Evolutionary conservation across 441 rosid species (phyloP).

Genomic region (Iberis amara): DNA sequence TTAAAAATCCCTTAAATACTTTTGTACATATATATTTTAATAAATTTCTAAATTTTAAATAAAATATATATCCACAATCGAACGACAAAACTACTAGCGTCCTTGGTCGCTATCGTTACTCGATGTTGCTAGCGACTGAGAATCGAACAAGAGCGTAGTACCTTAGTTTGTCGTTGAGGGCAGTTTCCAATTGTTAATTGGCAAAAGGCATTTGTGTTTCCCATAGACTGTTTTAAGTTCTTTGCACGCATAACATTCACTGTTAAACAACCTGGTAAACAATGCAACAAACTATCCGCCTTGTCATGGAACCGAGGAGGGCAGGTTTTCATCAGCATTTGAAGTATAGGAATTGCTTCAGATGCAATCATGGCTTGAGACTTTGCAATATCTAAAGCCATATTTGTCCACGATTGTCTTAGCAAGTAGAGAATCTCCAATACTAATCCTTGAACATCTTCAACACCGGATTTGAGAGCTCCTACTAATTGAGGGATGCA

Average conservation of each 20-base stretch:
- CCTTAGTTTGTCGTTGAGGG: constrained; percentile 88
- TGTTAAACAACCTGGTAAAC: constrained; percentile 93
- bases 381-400: constrained; percentile 87
- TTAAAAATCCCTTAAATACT: too few relatives aligned
- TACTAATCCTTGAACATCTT: constrained; percentile 92
- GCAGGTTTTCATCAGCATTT: constrained; percentile 90
- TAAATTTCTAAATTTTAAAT: too few relatives aligned
- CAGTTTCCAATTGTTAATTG: constrained; percentile 87
- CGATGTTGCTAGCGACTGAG: too few relatives aligned
- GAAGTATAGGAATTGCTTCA: constrained; percentile 91
- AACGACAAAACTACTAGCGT: too few relatives aligned
- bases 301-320: constrained; percentile 97
- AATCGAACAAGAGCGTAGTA: too few relatives aligned
- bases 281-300: constrained; percentile 89
- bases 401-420: constrained; percentile 92
- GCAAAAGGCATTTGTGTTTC: constrained; percentile 87
- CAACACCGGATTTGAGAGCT: constrained; percentile 87
- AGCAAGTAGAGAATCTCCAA: constrained; percentile 85
- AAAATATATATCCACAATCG: too few relatives aligned
- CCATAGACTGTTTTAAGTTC: constrained; percentile 97
- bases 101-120: too few relatives aligned
- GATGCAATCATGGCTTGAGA: constrained; percentile 97
- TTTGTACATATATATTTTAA: too few relatives aligned
- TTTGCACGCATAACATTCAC: constrained; percentile 91
- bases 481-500: constrained; percentile 93